Base-by-base conservation (phyloP, 179 eudicot species). In the Carnegiea gigantea region DNA sequence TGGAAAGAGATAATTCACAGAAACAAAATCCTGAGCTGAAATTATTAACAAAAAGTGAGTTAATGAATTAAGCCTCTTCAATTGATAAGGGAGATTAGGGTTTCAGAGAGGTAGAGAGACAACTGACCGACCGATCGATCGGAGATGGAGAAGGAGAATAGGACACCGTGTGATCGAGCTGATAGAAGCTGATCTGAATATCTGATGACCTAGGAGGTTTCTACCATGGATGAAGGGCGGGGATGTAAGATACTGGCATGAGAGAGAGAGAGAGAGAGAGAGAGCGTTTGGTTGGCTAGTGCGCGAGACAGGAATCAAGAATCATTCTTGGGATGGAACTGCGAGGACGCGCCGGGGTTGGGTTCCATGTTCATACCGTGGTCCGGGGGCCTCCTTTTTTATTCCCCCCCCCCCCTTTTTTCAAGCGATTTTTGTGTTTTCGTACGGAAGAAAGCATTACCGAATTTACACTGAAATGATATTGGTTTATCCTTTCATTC, bases 121-220 rank as follows among this genome's bases (percentile, higher is more conserved):
- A 57, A 57, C 65, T 75, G 12, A 76, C 79, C 79, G 79, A 76
- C 14, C 2, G 65, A 54, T 36, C 28, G 48, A 76, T 76, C 68
- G 70, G 79, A 74, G 51, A 23, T 5, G 44, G 14, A 21, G 77
- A 74, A 1, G 17, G 62, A 75, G 46, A 20, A 75, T 26, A 51
- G 20, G 33, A 75, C 43, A 75, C 78, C 78, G 64, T 53, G 8
- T 18, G 64, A 75, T 76, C 57, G 70, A 76, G 68, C 18, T 76
- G 49, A 76, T 54, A 9, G 49, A 76, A 36, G 79, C 13, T 18
- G 79, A 76, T 54, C 70, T 20, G 18, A 40, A 33, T 48, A 76
- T 54, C 70, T 20, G 18, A 40, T 36, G 70, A 33, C 10, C 24
- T 13, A 6, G n/a, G 43, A 51, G 13, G n/a, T 33, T 18, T 11